Evolutionary conservation across 257 asterid genomes (phyloP).

Genomic region (Solanum commersonii): DNA sequence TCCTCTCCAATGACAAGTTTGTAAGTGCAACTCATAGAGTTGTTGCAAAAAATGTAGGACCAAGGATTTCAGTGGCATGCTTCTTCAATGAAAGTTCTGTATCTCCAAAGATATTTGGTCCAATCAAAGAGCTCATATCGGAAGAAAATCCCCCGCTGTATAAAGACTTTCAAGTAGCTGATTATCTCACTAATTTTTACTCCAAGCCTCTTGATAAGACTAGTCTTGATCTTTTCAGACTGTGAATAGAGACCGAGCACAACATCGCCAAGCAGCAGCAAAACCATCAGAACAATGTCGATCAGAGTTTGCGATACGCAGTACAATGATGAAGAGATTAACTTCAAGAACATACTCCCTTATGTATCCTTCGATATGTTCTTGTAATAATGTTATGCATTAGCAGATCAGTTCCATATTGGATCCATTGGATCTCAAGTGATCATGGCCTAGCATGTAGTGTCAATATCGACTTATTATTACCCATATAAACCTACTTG

Average conservation of each 20-base stretch:
- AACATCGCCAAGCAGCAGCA: neutral
- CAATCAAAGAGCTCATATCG: slow-evolving; percentile 40
- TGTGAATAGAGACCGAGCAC: neutral
- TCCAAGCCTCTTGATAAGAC: slow-evolving; percentile 27
- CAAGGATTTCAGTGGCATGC: slow-evolving; percentile 60
- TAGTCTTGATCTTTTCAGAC: slow-evolving; percentile 39
- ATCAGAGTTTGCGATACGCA: no score
- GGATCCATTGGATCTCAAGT: no score
- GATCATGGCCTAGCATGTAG: no score
- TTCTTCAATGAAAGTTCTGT: slow-evolving; percentile 12
- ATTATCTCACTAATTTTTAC: slow-evolving; percentile 25
- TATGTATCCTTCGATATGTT: no score
- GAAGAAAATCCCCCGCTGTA: slow-evolving; percentile 26
- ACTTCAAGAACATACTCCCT: no score
- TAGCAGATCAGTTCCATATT: no score
- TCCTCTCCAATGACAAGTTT: slow-evolving; percentile 49
- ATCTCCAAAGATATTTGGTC: slow-evolving; percentile 28
- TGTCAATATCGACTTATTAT: no score
- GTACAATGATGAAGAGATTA: neutral
- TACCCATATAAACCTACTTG: no score
- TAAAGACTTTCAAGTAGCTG: slow-evolving; percentile 37
- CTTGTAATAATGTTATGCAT: no score
- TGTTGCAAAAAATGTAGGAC: slow-evolving; percentile 35
- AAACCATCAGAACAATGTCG: no score
- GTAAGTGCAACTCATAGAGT: slow-evolving; percentile 55